A percentile compares a stretch with the other conserved stretches of the same genome.
phyloP scores from a whole-genome alignment of 2,329 filamentous ascomycete species.

The Aspergillus nomiae region DNA sequence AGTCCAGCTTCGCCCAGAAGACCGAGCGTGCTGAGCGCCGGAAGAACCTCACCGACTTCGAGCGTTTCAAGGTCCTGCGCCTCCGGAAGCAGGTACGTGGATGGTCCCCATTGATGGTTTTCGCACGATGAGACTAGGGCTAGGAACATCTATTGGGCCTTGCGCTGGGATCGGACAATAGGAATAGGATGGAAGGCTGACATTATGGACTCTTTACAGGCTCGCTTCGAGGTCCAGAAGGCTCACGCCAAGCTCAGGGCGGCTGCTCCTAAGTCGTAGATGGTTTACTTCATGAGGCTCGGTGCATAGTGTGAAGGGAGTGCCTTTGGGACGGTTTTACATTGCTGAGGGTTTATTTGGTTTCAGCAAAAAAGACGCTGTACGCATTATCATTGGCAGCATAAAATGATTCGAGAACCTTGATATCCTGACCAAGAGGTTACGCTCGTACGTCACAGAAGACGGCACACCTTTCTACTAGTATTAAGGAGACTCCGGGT shows the following conservation, averaged over 20 bases:
- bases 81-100: slow-evolving; percentile 92
- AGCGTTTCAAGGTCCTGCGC: slow-evolving; percentile 99
- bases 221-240: slow-evolving; percentile 96
- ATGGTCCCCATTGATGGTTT: background rate
- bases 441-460: slow-evolving; percentile 23
- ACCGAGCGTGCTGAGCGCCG: slow-evolving; percentile 81
- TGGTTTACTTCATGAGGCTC: slow-evolving; percentile 38
- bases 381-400: slow-evolving; percentile 45
- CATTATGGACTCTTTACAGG: slow-evolving; percentile 44
- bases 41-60: slow-evolving; percentile 93
- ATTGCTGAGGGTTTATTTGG: slow-evolving; percentile 37
- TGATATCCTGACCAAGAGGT: slow-evolving; percentile 39
- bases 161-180: background rate
- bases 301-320: slow-evolving; percentile 47
- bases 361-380: slow-evolving; percentile 42
- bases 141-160: background rate
- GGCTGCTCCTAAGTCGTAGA: slow-evolving; percentile 67
- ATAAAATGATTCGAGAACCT: slow-evolving; percentile 45
- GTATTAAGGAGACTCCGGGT: slow-evolving; percentile 20
- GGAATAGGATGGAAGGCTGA: slow-evolving; percentile 15
- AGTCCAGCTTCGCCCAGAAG: slow-evolving; percentile 94
- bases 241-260: slow-evolving; percentile 90
- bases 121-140: background rate
- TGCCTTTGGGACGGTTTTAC: slow-evolving; percentile 42
- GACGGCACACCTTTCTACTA: slow-evolving; percentile 12